phyloP scores from a whole-genome alignment of 495 filamentous ascomycete genomes.

The Patellaria atrata region DNA sequence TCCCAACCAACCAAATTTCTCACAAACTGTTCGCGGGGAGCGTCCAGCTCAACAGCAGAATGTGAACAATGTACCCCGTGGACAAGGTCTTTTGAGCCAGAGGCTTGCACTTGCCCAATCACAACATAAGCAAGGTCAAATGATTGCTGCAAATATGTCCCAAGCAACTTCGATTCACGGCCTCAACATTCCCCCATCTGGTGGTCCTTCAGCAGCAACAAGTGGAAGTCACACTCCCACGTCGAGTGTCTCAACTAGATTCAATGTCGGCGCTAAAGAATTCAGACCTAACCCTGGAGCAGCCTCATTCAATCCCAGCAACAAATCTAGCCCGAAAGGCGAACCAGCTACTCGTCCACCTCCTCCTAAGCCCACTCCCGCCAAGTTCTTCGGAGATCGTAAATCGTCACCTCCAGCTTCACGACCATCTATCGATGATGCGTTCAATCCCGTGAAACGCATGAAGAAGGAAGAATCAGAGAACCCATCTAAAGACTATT shows the following conservation, averaged over 20 bases:
- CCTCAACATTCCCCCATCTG: conserved; percentile 32
- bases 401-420: conserved; percentile 45
- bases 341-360: conserved; percentile 28
- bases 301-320: conserved; percentile 49
- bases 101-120: conserved; percentile 42
- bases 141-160: conserved; percentile 26
- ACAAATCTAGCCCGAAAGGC: conserved; percentile 48
- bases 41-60: conserved; percentile 28
- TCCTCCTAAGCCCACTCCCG: conserved; percentile 34
- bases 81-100: conserved; percentile 29
- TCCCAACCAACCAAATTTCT: conserved; percentile 11
- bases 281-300: conserved; percentile 75
- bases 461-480: conserved; percentile 43
- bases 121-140: conserved; percentile 33
- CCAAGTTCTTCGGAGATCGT: conserved; percentile 41
- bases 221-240: conserved; percentile 32
- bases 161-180: conserved; percentile 41
- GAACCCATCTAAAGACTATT: conserved; percentile 33
- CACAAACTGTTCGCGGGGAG: conserved; percentile 12
- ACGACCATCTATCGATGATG: conserved; percentile 45
- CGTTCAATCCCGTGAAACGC: conserved; percentile 63
- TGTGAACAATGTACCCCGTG: conserved; percentile 23
- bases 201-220: conserved; percentile 33
- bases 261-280: conserved; percentile 72
- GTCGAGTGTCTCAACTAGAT: conserved; percentile 43